Evolutionary conservation across 371 early-diverging fungal species (phyloP), one percentile per base, ranked within the genome.

Genomic region (Chytridium lagenaria): DNA sequence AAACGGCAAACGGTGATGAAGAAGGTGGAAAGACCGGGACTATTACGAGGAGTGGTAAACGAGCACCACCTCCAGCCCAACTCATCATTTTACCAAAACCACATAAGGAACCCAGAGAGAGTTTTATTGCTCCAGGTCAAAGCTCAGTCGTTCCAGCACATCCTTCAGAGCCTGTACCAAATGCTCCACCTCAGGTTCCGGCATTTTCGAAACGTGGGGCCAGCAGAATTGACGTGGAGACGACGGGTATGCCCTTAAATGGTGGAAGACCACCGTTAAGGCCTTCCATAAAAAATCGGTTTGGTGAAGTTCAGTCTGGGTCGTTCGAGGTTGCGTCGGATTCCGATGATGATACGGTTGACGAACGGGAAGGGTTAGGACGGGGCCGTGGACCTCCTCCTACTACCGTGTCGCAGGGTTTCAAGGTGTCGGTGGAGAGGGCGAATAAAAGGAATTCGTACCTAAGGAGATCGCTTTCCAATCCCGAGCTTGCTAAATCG

Each of bases 71-170:
- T 31, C 61, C 61, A 37, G 34, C 61, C 2, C 61, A 61, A 23
- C 61, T 61, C 23, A 61, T 61, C 61, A 61, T 61, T 26, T 33
- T 34, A 3, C 61, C 61, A 16, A 61, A 34, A 61, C 61, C 61
- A 2, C 61, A 61, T 34, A 61, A 37, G 36, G 61, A 61, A 2
- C 61, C 61, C 7, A 31, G 61, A 15, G 61, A 61, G 23, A 61
- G 61, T 34, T 61, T 61, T 36, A 31, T 61, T 23, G 61, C 61
- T 61, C 57, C 57, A 15, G 19, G 19, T 44, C 44, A 44, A 44
- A 7, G 12, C 12, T 19, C 44, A 44, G 57, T 55, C 23, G 57
- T 55, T 15, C 30, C 57, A 49, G 49, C 49, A 49, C 49, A 49
- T 49, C 49, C 49, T 49, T 22, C 49, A 10, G 49, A 49, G 22